phyloP scores from a whole-genome alignment of 2,329 filamentous ascomycete species.

The Diaporthe destruens region DNA sequence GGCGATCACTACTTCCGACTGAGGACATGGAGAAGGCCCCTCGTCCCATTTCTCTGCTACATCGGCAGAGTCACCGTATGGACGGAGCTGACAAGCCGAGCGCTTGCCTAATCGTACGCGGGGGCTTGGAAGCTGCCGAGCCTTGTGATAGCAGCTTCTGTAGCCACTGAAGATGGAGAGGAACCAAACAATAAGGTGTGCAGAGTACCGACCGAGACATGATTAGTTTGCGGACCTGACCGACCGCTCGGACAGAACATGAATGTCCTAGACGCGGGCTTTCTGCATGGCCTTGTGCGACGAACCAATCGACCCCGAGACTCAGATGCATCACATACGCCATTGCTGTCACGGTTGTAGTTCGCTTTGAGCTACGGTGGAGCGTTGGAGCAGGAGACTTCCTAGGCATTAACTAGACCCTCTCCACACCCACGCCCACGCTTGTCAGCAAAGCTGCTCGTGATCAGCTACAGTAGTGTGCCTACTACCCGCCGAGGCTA shows the following conservation, averaged over 20 bases:
- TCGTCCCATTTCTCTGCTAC: neutral
- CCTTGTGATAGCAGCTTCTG: neutral
- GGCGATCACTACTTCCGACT: conserved; percentile 1
- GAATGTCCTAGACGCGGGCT: conserved; percentile 16
- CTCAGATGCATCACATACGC: conserved; percentile 11
- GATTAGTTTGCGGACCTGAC: conserved; percentile 5
- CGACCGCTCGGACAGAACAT: conserved; percentile 9
- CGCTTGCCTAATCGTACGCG: conserved; percentile 4
- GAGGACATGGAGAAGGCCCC: neutral
- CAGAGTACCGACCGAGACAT: conserved; percentile 6
- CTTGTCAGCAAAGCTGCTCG: conserved; percentile 16
- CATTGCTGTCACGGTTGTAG: neutral
- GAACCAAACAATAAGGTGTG: neutral
- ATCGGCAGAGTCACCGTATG: conserved; percentile 14
- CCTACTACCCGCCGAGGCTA: conserved; percentile 49
- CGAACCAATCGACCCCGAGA: conserved; percentile 19
- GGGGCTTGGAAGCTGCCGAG: neutral
- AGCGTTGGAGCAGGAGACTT: conserved; percentile 11
- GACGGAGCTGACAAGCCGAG: neutral
- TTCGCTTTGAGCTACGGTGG: neutral
- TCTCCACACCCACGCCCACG: neutral
- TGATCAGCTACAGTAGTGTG: conserved; percentile 39
- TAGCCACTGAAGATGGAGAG: neutral
- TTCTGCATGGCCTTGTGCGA: conserved; percentile 32
- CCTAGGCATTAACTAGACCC: neutral